phyloP scores from a whole-genome alignment of 2,329 filamentous ascomycete genomes.

The Colletotrichum tropicale region DNA sequence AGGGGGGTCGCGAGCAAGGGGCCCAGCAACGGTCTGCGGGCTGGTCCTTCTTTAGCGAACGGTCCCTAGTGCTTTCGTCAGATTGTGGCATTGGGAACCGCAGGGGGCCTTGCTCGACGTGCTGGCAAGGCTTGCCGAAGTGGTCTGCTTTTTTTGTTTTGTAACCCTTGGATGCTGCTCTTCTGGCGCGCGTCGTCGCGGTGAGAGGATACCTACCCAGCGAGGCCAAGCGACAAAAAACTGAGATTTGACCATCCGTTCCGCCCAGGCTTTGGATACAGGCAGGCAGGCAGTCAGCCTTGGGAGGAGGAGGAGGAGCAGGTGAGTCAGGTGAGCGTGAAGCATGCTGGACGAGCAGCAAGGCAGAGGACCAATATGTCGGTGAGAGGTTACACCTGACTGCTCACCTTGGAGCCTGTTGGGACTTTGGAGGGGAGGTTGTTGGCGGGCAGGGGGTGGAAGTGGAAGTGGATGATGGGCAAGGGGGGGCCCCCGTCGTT shows the following conservation, averaged over 20 bases:
- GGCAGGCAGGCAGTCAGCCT: not conserved
- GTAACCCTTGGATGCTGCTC: not conserved
- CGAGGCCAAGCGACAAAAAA: not conserved
- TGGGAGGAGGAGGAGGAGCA: not conserved
- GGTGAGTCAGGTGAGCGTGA: not conserved
- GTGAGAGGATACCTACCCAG: not conserved
- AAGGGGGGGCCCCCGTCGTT: not conserved
- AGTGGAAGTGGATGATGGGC: not conserved
- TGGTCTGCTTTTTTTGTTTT: not conserved
- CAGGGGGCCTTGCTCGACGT: not conserved
- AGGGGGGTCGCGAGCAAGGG: conserved; percentile 14
- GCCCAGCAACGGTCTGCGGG: not conserved
- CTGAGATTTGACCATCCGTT: not conserved
- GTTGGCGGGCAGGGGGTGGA: not conserved
- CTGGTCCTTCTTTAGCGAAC: conserved; percentile 15
- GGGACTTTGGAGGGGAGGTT: not conserved
- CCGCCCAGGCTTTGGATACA: not conserved
- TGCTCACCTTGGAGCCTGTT: conserved; percentile 13
- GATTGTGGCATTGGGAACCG: not conserved
- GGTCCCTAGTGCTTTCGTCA: conserved; percentile 13
- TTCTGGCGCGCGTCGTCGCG: not conserved
- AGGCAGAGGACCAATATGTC: not conserved
- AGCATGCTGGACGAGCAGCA: not conserved
- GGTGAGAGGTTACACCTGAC: conserved; percentile 19
- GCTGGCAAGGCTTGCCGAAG: not conserved